A percentile compares a stretch with the other conserved stretches of the same genome.
Evolutionary conservation across 164 flowering plant species (phyloP).

Genomic region (grape (Vitis vinifera)): DNA sequence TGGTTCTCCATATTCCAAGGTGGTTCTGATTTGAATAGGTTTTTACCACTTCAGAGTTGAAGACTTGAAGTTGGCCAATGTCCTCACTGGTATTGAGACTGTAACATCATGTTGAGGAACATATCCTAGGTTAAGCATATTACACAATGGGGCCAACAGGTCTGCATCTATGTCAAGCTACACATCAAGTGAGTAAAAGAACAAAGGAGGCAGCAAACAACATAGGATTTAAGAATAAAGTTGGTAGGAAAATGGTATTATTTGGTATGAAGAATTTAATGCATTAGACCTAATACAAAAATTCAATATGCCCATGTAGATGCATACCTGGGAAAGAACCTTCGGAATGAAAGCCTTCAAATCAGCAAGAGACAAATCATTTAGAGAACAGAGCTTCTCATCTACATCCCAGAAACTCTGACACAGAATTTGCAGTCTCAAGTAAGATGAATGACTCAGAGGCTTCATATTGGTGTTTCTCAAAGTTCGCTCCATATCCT

Average conservation of each 20-base stretch:
- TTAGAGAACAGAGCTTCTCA: conserved; percentile 65
- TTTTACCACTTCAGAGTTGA: too few species aligned
- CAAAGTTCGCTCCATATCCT: conserved; percentile 74
- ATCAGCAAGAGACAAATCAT: conserved; percentile 55
- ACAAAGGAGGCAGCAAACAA: neutral
- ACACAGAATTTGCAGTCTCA: conserved; percentile 81
- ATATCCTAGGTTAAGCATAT: too few species aligned
- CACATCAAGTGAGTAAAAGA: too few species aligned
- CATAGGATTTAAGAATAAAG: neutral
- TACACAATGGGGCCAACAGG: too few species aligned
- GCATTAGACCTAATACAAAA: neutral
- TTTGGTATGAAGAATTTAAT: neutral
- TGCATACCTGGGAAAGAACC: conserved; percentile 80
- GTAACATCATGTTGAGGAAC: too few species aligned
- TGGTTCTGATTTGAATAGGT: too few species aligned
- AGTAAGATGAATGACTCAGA: conserved; percentile 74
- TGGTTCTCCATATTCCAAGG: too few species aligned
- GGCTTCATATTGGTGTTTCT: conserved; percentile 94
- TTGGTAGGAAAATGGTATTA: neutral
- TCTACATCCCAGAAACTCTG: conserved; percentile 85
- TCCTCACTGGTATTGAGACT: too few species aligned
- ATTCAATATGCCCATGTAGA: neutral
- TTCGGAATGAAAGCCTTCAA: conserved; percentile 65
- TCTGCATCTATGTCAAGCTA: too few species aligned
- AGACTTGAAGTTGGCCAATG: too few species aligned